Conservation (phyloP, 2,329 filamentous ascomycete species). For the Verticillium nonalfalfae region DNA sequence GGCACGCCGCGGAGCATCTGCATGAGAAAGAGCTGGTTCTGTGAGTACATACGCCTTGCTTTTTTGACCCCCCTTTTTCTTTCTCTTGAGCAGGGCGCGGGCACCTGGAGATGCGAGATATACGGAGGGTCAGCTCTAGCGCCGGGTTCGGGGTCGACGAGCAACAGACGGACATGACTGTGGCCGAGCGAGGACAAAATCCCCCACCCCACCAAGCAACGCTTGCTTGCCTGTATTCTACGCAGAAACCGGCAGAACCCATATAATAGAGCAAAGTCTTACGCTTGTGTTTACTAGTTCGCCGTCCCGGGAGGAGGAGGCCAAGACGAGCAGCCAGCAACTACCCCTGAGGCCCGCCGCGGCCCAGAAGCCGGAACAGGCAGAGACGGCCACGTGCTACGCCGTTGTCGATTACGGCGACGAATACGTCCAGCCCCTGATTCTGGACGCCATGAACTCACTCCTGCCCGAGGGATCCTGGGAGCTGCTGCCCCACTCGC, state of each 20-base stretch:
- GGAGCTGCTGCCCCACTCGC: constrained; percentile 45
- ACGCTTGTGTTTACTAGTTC: background rate
- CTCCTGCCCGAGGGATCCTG: constrained; percentile 49
- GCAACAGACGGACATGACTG: background rate
- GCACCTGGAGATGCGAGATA: background rate
- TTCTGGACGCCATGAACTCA: constrained; percentile 63
- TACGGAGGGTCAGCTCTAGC: background rate
- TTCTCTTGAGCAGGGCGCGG: background rate
- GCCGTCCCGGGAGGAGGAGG: background rate
- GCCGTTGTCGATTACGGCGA: constrained; percentile 82
- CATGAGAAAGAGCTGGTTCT: constrained; percentile 69
- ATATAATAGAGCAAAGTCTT: constrained; percentile 2
- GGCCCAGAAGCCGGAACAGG: constrained; percentile 5
- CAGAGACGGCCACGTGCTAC: constrained; percentile 42
- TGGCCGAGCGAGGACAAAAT: background rate
- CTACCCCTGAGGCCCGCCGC: constrained; percentile 4
- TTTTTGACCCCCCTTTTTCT: background rate
- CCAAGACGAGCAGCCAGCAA: constrained; percentile 5
- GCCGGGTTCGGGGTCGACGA: background rate
- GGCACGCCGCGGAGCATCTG: constrained; percentile 60
- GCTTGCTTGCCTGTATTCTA: constrained; percentile 1
- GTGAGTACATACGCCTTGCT: constrained; percentile 51
- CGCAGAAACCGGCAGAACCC: background rate
- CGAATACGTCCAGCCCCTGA: constrained; percentile 79
- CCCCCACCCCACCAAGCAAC: background rate